Percentiles rank a stretch among this genome's conserved stretches.
Evolutionary conservation across 164 flowering plant genomes (phyloP).

Genomic region (Kalanchoe fedtschenkoi): DNA sequence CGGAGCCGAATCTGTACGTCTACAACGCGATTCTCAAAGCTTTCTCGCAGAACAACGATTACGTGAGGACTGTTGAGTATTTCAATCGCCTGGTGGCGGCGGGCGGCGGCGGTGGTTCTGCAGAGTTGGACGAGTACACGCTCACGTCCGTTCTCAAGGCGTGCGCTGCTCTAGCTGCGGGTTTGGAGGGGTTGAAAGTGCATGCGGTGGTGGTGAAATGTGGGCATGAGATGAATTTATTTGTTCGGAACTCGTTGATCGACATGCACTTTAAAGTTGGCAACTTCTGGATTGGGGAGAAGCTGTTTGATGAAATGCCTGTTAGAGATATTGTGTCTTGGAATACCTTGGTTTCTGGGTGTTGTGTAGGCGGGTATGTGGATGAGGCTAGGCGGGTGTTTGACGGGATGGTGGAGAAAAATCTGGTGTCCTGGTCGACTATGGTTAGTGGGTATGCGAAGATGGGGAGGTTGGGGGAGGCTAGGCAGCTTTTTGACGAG

Average conservation of each 20-base stretch:
- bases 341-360: conserved; percentile 28
- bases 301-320: conserved; percentile 28
- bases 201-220: conserved; percentile 14
- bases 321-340: conserved; percentile 28
- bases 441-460: conserved; percentile 26
- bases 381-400: conserved; percentile 19
- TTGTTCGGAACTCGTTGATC: conserved; percentile 24
- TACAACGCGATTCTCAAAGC: conserved; percentile 31
- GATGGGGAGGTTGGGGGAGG: conserved; percentile 19
- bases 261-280: conserved; percentile 35
- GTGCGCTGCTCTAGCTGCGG: conserved; percentile 15
- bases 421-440: conserved; percentile 28
- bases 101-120: conserved; percentile 11
- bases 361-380: conserved; percentile 16
- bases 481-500: conserved; percentile 21
- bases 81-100: conserved; percentile 14
- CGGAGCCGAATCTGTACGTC: conserved; percentile 19
- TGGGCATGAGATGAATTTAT: conserved; percentile 22
- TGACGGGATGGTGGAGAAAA: conserved; percentile 25
- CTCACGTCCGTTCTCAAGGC: conserved; percentile 34
- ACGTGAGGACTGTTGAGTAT: conserved; percentile 13
- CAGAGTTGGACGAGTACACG: conserved; percentile 22
- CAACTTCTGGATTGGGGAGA: conserved; percentile 6
- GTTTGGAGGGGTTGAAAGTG: conserved; percentile 14
- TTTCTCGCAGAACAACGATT: conserved; percentile 21